phyloP scores from a whole-genome alignment of 83 land plant genomes.

The Thuja plicata region DNA sequence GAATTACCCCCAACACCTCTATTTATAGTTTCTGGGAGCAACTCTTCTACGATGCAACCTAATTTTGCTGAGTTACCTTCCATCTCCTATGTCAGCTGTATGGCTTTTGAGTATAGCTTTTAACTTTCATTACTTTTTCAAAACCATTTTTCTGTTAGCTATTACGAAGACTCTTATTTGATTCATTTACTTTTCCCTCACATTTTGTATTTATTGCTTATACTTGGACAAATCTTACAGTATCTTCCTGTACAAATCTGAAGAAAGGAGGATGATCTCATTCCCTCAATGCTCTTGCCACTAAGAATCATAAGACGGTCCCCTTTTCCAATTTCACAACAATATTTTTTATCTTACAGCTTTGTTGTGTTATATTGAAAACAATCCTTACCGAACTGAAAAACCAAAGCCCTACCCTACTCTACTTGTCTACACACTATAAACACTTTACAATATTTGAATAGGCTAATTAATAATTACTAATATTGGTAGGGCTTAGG shows the following conservation, averaged over 20 bases:
- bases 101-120: background rate
- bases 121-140: background rate
- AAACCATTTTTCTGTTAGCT: background rate
- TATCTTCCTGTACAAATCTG: background rate
- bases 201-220: too few relatives aligned
- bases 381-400: background rate
- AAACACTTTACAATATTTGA: background rate
- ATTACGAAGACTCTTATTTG: background rate
- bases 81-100: background rate
- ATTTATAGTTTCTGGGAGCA: background rate
- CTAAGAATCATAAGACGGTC: background rate
- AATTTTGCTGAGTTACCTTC: too few relatives aligned
- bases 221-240: background rate
- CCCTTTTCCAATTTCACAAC: background rate
- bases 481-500: background rate
- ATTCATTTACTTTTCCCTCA: background rate
- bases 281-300: background rate
- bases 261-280: background rate
- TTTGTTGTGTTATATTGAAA: background rate
- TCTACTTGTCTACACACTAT: background rate
- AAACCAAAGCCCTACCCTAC: background rate
- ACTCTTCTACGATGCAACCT: background rate
- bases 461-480: too few relatives aligned
- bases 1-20: background rate
- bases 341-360: too few relatives aligned